phyloP scores from a whole-genome alignment of 495 filamentous ascomycete species.

The Hyaloscypha hepaticicola region DNA sequence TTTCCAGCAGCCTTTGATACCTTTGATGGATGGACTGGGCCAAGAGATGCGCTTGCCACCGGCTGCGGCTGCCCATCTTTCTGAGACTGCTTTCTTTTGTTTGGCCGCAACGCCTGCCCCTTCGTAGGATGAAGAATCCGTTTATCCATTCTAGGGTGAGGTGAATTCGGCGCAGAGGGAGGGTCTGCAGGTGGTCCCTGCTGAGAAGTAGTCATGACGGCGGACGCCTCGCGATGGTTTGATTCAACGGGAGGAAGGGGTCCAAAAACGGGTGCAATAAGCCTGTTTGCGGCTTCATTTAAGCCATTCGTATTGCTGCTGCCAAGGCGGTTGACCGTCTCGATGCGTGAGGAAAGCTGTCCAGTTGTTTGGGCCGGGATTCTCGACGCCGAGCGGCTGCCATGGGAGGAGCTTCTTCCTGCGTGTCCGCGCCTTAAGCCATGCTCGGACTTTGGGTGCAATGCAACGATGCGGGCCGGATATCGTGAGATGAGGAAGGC shows the following conservation, averaged over 20 bases:
- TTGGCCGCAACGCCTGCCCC: conserved; percentile 16
- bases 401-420: conserved; percentile 22
- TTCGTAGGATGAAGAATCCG: conserved; percentile 20
- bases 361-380: conserved; percentile 11
- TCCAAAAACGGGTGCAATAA: conserved; percentile 10
- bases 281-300: conserved; percentile 9
- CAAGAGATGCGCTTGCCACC: conserved; percentile 17
- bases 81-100: conserved; percentile 12
- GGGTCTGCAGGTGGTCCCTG: conserved; percentile 20
- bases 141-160: conserved; percentile 15
- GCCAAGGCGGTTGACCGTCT: not conserved
- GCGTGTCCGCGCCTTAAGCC: conserved; percentile 14
- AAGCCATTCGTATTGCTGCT: not conserved
- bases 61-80: conserved; percentile 12
- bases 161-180: conserved; percentile 17
- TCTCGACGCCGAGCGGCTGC: conserved; percentile 18
- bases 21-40: conserved; percentile 23
- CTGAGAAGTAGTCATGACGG: conserved; percentile 14
- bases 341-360: not conserved
- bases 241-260: conserved; percentile 12
- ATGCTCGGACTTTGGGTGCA: conserved; percentile 5
- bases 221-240: conserved; percentile 19
- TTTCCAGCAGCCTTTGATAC: conserved; percentile 18
- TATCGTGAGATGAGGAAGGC: conserved; percentile 17
- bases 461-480: conserved; percentile 14